Conservation (phyloP, 106 monocot species). For the Allium cepa region DNA sequence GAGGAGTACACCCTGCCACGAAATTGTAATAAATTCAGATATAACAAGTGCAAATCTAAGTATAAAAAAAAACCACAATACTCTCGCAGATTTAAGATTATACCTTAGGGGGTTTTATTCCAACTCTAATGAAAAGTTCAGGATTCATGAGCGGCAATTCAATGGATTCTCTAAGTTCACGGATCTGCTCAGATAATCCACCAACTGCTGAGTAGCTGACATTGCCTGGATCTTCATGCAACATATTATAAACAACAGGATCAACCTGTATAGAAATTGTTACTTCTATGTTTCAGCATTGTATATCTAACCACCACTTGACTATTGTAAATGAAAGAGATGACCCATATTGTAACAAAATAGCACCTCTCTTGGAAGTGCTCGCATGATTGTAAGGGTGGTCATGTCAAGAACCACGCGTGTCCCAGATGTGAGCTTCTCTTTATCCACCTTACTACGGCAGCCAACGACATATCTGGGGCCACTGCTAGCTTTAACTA, state of each 20-base stretch:
- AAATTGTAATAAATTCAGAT: constrained; percentile 1
- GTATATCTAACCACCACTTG: not conserved
- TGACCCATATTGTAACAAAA: not conserved
- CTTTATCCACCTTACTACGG: constrained; percentile 94
- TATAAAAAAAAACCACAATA: no score
- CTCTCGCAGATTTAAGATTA: not conserved
- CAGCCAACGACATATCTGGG: constrained; percentile 99
- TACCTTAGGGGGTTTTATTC: constrained; percentile 84
- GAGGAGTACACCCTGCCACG: constrained; percentile 63
- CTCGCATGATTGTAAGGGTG: constrained; percentile 94
- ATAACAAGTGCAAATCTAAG: no score
- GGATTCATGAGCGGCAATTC: constrained; percentile 84
- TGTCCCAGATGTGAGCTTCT: constrained; percentile 88
- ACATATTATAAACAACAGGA: constrained; percentile 87
- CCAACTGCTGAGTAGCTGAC: constrained; percentile 82
- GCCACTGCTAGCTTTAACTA: constrained; percentile 99
- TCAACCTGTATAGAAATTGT: constrained; percentile 39
- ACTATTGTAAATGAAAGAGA: not conserved
- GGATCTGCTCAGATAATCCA: constrained; percentile 79
- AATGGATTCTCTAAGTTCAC: constrained; percentile 72
- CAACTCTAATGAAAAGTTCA: constrained; percentile 68
- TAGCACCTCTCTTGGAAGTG: constrained; percentile 88
- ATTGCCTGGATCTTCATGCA: constrained; percentile 83
- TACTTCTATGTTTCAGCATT: no score
- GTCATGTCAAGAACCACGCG: constrained; percentile 99